A percentile compares a stretch with the other conserved stretches of the same genome.
Evolutionary conservation across 306 rosid species (phyloP).

Genomic region (Cicer judaicum): DNA sequence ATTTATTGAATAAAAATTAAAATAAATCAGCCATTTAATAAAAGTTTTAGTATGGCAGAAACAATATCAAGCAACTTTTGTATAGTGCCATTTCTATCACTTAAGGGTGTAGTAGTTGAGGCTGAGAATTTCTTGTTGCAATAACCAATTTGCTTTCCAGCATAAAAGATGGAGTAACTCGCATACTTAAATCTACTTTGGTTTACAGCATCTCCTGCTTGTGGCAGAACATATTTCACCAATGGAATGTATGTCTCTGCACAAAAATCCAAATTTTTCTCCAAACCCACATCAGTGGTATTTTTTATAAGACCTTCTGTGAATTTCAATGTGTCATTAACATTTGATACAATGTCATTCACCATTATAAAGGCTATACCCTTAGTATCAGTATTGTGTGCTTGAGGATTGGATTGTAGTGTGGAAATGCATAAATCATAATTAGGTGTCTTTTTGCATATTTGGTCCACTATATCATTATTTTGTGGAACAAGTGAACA

Average conservation of each 20-base stretch:
- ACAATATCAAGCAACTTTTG: slow-evolving; percentile 1
- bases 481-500: not conserved
- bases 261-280: not conserved
- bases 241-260: slow-evolving; percentile 16
- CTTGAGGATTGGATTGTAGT: not conserved
- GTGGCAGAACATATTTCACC: not conserved
- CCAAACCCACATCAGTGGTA: not conserved
- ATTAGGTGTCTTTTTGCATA: not conserved
- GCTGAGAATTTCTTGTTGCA: not conserved
- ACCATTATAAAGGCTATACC: not conserved
- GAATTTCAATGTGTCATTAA: not conserved
- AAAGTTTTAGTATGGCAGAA: not conserved
- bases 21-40: not conserved
- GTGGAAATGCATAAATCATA: not conserved
- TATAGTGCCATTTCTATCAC: not conserved
- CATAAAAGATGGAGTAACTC: not conserved
- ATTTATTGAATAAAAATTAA: not conserved
- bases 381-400: not conserved
- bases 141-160: not conserved
- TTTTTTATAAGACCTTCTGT: not conserved
- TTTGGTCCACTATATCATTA: not conserved
- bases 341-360: not conserved
- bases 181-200: not conserved
- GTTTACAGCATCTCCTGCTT: not conserved
- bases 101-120: not conserved